A percentile compares a stretch with the other conserved stretches of the same genome.
phyloP scores from a whole-genome alignment of 192 early-diverging fungal genomes.

The Coemansia sp. region DNA sequence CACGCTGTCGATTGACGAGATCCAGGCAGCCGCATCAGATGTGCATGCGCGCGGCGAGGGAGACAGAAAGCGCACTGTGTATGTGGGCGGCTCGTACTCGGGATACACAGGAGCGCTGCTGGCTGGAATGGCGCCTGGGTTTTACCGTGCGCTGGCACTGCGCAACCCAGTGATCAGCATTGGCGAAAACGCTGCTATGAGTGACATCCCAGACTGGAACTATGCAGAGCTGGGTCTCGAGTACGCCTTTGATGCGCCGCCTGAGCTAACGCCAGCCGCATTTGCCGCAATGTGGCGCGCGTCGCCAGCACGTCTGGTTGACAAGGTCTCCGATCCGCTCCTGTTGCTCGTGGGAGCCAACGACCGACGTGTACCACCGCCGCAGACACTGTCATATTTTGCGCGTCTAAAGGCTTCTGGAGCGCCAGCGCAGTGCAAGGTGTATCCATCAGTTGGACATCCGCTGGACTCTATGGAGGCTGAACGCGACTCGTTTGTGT shows the following conservation, averaged over 20 bases:
- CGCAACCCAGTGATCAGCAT: slow-evolving; percentile 76
- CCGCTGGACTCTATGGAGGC: slow-evolving; percentile 60
- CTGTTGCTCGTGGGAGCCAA: slow-evolving; percentile 63
- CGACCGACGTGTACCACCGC: slow-evolving; percentile 72
- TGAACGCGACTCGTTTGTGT: slow-evolving; percentile 54
- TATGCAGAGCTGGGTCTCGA: slow-evolving; percentile 64
- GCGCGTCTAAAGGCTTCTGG: slow-evolving; percentile 42
- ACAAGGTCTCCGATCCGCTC: slow-evolving; percentile 60
- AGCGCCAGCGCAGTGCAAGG: slow-evolving; percentile 49
- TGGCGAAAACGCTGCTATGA: slow-evolving; percentile 56
- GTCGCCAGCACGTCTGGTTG: slow-evolving; percentile 59
- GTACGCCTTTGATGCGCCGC: slow-evolving; percentile 58
- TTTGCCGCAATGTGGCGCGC: slow-evolving; percentile 58
- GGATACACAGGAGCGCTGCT: slow-evolving; percentile 65
- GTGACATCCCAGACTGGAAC: slow-evolving; percentile 75
- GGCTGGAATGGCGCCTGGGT: slow-evolving; percentile 54
- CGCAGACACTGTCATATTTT: slow-evolving; percentile 56
- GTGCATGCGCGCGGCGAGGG: slow-evolving; percentile 43
- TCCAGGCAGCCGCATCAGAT: slow-evolving; percentile 42
- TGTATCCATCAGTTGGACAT: slow-evolving; percentile 61
- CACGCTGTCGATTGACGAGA: slow-evolving; percentile 64
- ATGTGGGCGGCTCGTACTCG: slow-evolving; percentile 74
- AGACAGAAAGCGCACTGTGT: slow-evolving; percentile 53
- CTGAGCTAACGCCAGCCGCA: slow-evolving; percentile 53
- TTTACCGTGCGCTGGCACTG: slow-evolving; percentile 61